A percentile compares a stretch with the other conserved stretches of the same genome.
Conservation (phyloP, 2,329 filamentous ascomycete species). For the Golovinomyces cichoracearum region DNA sequence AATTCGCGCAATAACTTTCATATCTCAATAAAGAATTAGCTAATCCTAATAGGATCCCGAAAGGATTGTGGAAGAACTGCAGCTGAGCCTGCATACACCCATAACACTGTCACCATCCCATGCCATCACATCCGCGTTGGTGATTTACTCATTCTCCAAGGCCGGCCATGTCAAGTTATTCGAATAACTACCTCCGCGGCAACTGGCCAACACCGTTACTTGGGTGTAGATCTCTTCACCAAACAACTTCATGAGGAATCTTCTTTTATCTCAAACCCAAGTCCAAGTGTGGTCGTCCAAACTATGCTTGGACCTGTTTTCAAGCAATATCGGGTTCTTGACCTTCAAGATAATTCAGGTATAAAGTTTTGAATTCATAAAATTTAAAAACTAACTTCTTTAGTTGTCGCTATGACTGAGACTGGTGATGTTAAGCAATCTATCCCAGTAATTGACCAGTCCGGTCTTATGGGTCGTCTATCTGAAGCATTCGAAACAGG, state of each 20-base stretch:
- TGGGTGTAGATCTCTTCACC: conserved; percentile 98
- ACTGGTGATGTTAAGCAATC: conserved; percentile 89
- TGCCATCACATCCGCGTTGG: conserved; percentile 99
- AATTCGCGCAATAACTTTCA: no score
- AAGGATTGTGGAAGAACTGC: conserved; percentile 4
- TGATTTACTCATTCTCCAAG: conserved; percentile 96
- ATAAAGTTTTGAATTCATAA: background rate
- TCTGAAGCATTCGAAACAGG: conserved; percentile 66
- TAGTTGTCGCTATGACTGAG: conserved; percentile 92
- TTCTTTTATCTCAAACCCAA: conserved; percentile 89
- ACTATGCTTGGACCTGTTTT: conserved; percentile 98
- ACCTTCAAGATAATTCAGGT: conserved; percentile 37
- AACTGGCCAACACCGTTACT: conserved; percentile 98
- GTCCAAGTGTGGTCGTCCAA: conserved; percentile 89
- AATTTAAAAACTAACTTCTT: background rate
- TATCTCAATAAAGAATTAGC: background rate
- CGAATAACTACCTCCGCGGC: conserved; percentile 94
- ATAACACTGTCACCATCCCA: conserved; percentile 89
- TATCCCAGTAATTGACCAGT: conserved; percentile 84
- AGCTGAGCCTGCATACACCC: conserved; percentile 13
- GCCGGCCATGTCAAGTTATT: conserved; percentile 98
- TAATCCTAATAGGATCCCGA: conserved; percentile 5
- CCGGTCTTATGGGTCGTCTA: conserved; percentile 60
- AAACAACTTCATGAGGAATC: conserved; percentile 99
- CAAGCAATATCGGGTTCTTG: conserved; percentile 99